A percentile compares a stretch with the other conserved stretches of the same genome.
phyloP scores from a whole-genome alignment of 1,284 basidiomycete species.

The Malassezia cuniculi region DNA sequence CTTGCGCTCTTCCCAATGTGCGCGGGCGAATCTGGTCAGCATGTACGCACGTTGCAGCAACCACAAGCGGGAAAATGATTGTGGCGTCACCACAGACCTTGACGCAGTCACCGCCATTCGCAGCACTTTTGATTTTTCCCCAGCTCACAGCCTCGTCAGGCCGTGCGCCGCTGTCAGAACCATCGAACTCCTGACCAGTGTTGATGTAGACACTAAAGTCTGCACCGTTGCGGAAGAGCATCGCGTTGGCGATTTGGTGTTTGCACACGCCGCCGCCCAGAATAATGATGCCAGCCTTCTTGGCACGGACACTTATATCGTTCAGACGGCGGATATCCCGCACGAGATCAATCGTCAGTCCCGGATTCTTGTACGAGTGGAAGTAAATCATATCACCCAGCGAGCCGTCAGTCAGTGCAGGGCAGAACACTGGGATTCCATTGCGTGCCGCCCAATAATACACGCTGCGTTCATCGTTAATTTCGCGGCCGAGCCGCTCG shows the following conservation, averaged over 20 bases:
- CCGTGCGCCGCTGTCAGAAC: conserved; percentile 88
- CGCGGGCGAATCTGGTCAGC: conserved; percentile 54
- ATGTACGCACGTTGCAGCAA: conserved; percentile 71
- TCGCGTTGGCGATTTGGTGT: conserved; percentile 97
- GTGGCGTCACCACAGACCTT: conserved; percentile 72
- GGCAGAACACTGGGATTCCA: conserved; percentile 95
- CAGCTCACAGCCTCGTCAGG: conserved; percentile 98
- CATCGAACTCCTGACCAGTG: conserved; percentile 97
- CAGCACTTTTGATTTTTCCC: conserved; percentile 78
- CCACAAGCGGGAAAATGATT: conserved; percentile 74
- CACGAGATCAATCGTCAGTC: conserved; percentile 82
- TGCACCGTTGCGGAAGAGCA: conserved; percentile 95
- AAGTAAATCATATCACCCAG: conserved; percentile 99
- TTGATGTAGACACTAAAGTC: conserved; percentile 98
- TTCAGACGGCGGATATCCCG: conserved; percentile 84
- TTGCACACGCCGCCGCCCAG: conserved; percentile 97
- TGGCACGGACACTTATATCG: conserved; percentile 72
- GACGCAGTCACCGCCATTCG: conserved; percentile 64
- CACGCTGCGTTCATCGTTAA: conserved; percentile 79
- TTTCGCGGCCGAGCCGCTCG: conserved; percentile 79
- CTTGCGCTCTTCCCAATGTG: conserved; percentile 4
- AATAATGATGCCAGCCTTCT: conserved; percentile 95
- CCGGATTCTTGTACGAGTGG: conserved; percentile 65
- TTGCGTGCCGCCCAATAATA: conserved; percentile 98
- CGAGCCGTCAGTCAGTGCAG: conserved; percentile 92